Evolutionary conservation across 108 stramenopile species (phyloP).

Genomic region (Skeletonema costatum): DNA sequence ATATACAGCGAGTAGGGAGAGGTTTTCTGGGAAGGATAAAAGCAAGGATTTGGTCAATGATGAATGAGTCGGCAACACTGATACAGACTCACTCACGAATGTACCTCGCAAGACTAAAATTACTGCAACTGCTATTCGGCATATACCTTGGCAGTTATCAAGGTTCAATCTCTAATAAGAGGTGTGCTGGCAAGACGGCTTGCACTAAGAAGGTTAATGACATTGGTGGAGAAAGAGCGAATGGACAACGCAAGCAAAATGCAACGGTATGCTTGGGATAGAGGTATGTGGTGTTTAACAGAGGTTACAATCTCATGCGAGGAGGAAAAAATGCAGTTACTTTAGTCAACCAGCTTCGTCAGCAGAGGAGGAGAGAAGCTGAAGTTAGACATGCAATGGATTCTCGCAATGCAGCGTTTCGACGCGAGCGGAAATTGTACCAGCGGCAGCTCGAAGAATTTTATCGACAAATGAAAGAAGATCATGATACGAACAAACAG

Average conservation of each 20-base stretch:
- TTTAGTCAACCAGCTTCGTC: background rate
- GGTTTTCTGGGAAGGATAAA: constrained; percentile 19
- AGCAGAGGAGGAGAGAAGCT: constrained; percentile 23
- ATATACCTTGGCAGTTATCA: constrained; percentile 17
- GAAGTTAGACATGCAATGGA: constrained; percentile 37
- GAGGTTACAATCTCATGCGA: constrained; percentile 22
- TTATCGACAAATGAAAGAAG: constrained; percentile 29
- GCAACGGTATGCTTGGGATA: constrained; percentile 13
- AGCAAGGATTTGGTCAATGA: constrained; percentile 2
- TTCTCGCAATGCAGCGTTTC: constrained; percentile 19
- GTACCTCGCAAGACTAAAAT: constrained; percentile 14
- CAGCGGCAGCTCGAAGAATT: constrained; percentile 32
- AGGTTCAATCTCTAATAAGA: constrained; percentile 25
- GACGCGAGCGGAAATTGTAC: constrained; percentile 37
- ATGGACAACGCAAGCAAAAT: constrained; percentile 23
- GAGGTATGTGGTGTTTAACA: constrained; percentile 17
- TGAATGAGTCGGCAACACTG: constrained; percentile 11
- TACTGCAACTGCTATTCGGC: background rate
- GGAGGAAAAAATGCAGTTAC: constrained; percentile 15
- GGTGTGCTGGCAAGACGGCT: constrained; percentile 31
- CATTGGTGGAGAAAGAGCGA: constrained; percentile 23
- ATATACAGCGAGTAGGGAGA: constrained; percentile 23
- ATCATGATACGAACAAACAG: constrained; percentile 4
- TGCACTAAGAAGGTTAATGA: constrained; percentile 28
- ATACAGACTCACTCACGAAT: constrained; percentile 27